Conservation (phyloP, 2,329 filamentous ascomycete species). For the Periconia digitata region DNA sequence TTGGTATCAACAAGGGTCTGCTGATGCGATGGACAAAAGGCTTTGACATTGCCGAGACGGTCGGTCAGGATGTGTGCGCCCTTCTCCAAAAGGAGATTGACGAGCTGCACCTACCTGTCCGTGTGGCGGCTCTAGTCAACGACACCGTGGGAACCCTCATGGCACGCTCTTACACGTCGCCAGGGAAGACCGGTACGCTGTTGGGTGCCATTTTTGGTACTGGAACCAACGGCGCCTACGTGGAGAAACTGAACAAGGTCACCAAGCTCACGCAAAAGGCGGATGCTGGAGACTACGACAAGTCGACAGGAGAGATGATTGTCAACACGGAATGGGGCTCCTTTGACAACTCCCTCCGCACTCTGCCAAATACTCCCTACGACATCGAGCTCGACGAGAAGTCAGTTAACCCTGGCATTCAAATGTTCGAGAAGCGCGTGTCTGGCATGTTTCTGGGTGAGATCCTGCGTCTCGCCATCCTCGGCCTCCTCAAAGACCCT, state of each 20-base stretch:
- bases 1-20: conserved; percentile 91
- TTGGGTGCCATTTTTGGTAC: conserved; percentile 98
- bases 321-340: conserved; percentile 98
- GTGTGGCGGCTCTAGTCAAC: conserved; percentile 94
- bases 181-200: conserved; percentile 80
- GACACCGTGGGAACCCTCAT: conserved; percentile 97
- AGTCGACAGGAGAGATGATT: conserved; percentile 88
- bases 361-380: conserved; percentile 83
- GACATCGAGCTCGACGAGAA: conserved; percentile 76
- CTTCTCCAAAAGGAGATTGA: conserved; percentile 90
- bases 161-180: conserved; percentile 93
- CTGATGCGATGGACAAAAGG: conserved; percentile 98
- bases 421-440: conserved; percentile 99
- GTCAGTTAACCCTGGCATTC: conserved; percentile 87
- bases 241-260: conserved; percentile 85
- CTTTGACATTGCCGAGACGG: conserved; percentile 91
- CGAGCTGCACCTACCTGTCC: conserved; percentile 80
- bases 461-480: conserved; percentile 76
- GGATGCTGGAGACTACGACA: conserved; percentile 65
- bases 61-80: conserved; percentile 92
- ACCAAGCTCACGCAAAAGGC: conserved; percentile 65
- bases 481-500: conserved; percentile 71
- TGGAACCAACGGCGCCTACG: conserved; percentile 94
- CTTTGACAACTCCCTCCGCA: conserved; percentile 90
- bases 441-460: conserved; percentile 98